Percentiles rank a stretch among this genome's conserved stretches.
Conservation (phyloP, 148 eudicot genomes). For the Chenopodium quinoa region DNA sequence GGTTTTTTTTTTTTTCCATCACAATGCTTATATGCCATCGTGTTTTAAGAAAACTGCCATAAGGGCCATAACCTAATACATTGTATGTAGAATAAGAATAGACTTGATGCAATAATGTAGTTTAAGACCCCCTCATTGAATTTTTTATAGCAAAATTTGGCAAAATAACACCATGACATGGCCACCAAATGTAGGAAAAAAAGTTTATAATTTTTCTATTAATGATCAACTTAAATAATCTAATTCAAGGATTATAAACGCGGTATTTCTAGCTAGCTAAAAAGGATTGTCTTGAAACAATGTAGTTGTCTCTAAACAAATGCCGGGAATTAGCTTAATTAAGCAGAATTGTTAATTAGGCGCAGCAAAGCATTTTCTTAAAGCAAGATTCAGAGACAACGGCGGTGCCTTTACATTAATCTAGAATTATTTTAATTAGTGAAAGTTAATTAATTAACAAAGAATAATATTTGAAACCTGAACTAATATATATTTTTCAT, state of each 20-base stretch:
- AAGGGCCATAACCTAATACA: too few species aligned
- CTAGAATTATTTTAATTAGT: too few species aligned
- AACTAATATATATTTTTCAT: too few species aligned
- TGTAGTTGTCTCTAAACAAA: too few species aligned
- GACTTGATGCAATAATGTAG: too few species aligned
- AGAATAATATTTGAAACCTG: background rate
- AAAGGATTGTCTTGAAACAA: background rate
- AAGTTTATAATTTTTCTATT: background rate
- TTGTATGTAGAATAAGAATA: too few species aligned
- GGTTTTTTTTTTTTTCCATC: too few species aligned
- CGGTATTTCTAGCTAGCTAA: background rate
- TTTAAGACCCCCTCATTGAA: too few species aligned
- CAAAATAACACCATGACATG: background rate
- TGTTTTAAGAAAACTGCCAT: too few species aligned
- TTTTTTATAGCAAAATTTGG: background rate
- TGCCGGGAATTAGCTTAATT: background rate
- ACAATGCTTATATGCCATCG: too few species aligned
- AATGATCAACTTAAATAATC: background rate
- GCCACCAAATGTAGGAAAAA: background rate
- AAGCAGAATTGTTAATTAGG: background rate
- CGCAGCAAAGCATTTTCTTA: background rate
- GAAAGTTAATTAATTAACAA: too few species aligned
- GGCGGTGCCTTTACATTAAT: background rate
- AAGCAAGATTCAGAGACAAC: background rate
- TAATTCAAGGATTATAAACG: background rate